phyloP scores from a whole-genome alignment of 2,329 filamentous ascomycete genomes.

The Cordyceps fumosorosea region DNA sequence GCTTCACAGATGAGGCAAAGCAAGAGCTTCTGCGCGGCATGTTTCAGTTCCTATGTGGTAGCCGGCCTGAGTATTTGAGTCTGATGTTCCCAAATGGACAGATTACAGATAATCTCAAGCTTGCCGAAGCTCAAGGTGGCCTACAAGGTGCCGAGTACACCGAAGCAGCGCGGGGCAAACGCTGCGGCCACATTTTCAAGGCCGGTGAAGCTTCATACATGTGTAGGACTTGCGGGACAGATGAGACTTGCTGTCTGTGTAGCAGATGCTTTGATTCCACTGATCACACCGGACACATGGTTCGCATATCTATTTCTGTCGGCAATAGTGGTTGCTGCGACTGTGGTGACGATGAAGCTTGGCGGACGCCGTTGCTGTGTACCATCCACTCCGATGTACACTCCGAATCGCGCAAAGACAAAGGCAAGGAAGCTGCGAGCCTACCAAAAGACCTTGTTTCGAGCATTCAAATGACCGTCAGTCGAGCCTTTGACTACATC shows the following conservation, averaged over 20 bases:
- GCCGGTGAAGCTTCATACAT: conserved; percentile 87
- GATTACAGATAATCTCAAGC: conserved; percentile 60
- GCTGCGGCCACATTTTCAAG: conserved; percentile 97
- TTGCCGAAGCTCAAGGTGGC: conserved; percentile 85
- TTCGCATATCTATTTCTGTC: conserved; percentile 78
- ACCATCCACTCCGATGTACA: conserved; percentile 74
- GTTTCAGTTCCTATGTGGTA: conserved; percentile 79
- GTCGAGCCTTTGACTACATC: conserved; percentile 83
- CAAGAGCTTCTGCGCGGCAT: conserved; percentile 69
- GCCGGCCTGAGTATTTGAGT: conserved; percentile 65
- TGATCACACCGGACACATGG: conserved; percentile 88
- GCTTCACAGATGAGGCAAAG: conserved; percentile 66
- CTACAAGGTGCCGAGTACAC: conserved; percentile 93
- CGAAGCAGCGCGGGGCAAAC: conserved; percentile 81
- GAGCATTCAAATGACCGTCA: conserved; percentile 79
- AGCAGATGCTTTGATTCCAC: conserved; percentile 92
- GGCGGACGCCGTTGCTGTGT: conserved; percentile 81
- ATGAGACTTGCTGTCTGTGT: conserved; percentile 94
- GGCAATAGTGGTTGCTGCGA: conserved; percentile 97
- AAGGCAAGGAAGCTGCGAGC: conserved; percentile 51
- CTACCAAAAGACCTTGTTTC: conserved; percentile 70
- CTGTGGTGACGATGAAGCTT: conserved; percentile 92
- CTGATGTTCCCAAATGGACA: conserved; percentile 77
- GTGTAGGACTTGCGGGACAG: conserved; percentile 88
- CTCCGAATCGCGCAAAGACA: conserved; percentile 48